phyloP scores from a whole-genome alignment of 305 asterid species.

The Rubia occidens region DNA sequence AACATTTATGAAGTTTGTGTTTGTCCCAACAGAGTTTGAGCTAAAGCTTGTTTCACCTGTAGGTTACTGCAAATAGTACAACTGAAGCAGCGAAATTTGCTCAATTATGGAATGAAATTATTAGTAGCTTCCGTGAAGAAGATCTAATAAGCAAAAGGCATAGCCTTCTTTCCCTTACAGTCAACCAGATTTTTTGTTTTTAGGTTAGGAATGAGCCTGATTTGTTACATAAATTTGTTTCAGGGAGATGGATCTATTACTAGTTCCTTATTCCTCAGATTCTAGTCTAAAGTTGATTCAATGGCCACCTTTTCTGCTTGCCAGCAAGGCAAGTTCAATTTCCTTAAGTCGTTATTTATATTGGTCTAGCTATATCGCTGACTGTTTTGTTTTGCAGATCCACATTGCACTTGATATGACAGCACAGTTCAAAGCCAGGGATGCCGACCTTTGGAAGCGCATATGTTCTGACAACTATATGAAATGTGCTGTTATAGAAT shows the following conservation, averaged over 20 bases:
- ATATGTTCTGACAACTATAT: slow-evolving; percentile 84
- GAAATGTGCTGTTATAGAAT: slow-evolving; percentile 94
- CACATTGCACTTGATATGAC: slow-evolving; percentile 98
- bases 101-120: slow-evolving; percentile 96
- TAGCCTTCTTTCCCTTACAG: slow-evolving; percentile 26
- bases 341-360: slow-evolving; percentile 17
- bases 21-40: neutral
- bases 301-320: slow-evolving; percentile 99
- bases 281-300: slow-evolving; percentile 76
- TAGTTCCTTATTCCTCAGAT: slow-evolving; percentile 96
- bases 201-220: slow-evolving; percentile 23
- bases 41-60: slow-evolving; percentile 18
- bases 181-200: slow-evolving; percentile 10
- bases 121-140: slow-evolving; percentile 96
- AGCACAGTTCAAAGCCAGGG: slow-evolving; percentile 76
- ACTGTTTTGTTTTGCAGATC: slow-evolving; percentile 48
- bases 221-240: slow-evolving; percentile 22
- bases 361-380: slow-evolving; percentile 21
- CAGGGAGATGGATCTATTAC: slow-evolving; percentile 99
- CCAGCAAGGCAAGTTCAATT: slow-evolving; percentile 69
- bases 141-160: slow-evolving; percentile 96
- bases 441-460: slow-evolving; percentile 93
- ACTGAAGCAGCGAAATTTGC: slow-evolving; percentile 96
- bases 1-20: slow-evolving; percentile 4
- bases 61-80: slow-evolving; percentile 72